Base-by-base conservation (phyloP, 1,284 basidiomycete species). In the Marasmius sp. region DNA sequence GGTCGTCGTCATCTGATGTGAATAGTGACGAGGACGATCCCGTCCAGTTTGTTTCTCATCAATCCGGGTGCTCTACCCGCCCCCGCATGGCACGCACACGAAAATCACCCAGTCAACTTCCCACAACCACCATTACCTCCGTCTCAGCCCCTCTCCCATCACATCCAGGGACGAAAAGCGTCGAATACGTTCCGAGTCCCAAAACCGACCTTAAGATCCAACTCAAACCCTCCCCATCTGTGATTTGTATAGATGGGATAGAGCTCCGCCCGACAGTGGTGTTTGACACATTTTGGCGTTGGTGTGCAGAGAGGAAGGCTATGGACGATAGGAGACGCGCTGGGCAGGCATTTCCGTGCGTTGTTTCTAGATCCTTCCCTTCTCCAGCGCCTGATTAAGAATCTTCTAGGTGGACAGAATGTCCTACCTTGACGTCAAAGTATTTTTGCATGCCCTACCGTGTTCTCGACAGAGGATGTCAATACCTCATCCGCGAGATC, bases 371-470 rank as follows among this genome's bases (percentile, higher is more conserved):
- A 57, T 63, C 60, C 61, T 60, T 49, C 50, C 47, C 38, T 37
- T 37, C 36, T n/a, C 14, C 27, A n/a, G 22, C 34, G 39, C 8
- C 37, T 43, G 18, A 38, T 58, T 38, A 41, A 41, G 14, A 39
- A 1, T 43, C 16, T 41, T 48, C 2, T 33, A 86, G 85, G 39
- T 88, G 87, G 86, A 86, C 86, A 0, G 65, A 76, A 0, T 85
- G 89, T 65, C 68, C 69, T 1, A 79, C 85, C 36, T 74, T 89
- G 20, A 72, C 69, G 3, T 68, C 74, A 6, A 76, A 81, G 63
- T 79, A 76, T 57, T 89, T 89, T 65, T 88, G 86, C 73, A 88
- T 87, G 65, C 79, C 84, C 0, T 89, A 78, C 69, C 82, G 88
- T 11, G 81, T 87, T 1, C 76, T 85, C 27, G 88, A 89, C 70